A percentile compares a stretch with the other conserved stretches of the same genome.
Evolutionary conservation across 768 basidiomycete genomes (phyloP).

Genomic region (Boletellus ananas): DNA sequence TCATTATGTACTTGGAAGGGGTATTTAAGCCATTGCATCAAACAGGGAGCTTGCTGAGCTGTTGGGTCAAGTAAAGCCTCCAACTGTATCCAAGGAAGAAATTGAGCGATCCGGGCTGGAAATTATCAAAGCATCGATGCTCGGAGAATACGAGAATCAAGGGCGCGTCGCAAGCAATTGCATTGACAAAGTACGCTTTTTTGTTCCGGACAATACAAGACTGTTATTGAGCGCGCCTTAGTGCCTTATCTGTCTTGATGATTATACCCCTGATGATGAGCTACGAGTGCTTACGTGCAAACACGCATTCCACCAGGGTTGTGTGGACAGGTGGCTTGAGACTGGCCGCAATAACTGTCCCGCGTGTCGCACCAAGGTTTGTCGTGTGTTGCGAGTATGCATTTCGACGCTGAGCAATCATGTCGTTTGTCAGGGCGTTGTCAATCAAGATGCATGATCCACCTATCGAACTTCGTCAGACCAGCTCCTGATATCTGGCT

Average conservation of each 20-base stretch:
- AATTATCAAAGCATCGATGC: slow-evolving; percentile 54
- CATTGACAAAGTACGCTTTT: slow-evolving; percentile 61
- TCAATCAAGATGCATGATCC: slow-evolving; percentile 15
- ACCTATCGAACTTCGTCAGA: slow-evolving; percentile 4
- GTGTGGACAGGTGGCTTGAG: slow-evolving; percentile 87
- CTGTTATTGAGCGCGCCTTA: slow-evolving; percentile 23
- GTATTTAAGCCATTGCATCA: background rate
- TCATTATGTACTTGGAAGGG: background rate
- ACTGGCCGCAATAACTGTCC: slow-evolving; percentile 89
- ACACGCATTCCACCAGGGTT: slow-evolving; percentile 86
- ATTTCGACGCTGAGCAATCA: background rate
- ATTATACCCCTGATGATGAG: slow-evolving; percentile 76
- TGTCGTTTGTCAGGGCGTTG: slow-evolving; percentile 21
- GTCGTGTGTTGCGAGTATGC: slow-evolving; percentile 12
- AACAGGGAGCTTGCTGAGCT: slow-evolving; percentile 77
- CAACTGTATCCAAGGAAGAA: slow-evolving; percentile 77
- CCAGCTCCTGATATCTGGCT: slow-evolving; percentile 4
- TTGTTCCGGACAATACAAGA: background rate
- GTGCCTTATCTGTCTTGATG: slow-evolving; percentile 86
- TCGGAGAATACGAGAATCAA: slow-evolving; percentile 53
- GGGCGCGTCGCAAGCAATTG: slow-evolving; percentile 75
- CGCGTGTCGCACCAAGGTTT: slow-evolving; percentile 76
- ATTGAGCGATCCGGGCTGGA: slow-evolving; percentile 82
- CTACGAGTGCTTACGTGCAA: slow-evolving; percentile 77
- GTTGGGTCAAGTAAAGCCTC: slow-evolving; percentile 77